These are phyloP conservation scores for Dentipellis sp. DNA, from an alignment of 768 basidiomycete species.

Conservation along the genomic window DNA sequence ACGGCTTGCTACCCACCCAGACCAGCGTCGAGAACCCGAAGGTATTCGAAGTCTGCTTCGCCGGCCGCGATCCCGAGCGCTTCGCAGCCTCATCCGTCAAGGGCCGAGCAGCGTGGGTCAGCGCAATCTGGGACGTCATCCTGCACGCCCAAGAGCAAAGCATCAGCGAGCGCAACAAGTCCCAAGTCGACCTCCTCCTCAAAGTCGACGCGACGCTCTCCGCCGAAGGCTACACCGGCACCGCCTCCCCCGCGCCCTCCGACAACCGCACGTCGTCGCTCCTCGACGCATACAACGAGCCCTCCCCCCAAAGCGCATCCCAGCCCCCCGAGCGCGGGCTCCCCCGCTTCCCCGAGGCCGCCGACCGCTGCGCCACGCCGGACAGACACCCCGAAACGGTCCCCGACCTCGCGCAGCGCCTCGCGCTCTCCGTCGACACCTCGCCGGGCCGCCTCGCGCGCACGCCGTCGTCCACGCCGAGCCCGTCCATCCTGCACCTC, in stretches of 20 bases:
- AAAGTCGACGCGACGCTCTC: not conserved
- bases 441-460: slow-evolving; percentile 5
- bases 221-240: not conserved
- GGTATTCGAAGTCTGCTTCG: slow-evolving; percentile 59
- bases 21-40: slow-evolving; percentile 34
- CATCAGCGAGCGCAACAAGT: slow-evolving; percentile 9
- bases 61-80: slow-evolving; percentile 40
- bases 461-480: slow-evolving; percentile 21
- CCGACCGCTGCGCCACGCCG: not conserved
- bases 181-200: not conserved
- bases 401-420: not conserved
- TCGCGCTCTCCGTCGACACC: slow-evolving; percentile 12
- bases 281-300: not conserved
- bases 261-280: not conserved
- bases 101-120: slow-evolving; percentile 67
- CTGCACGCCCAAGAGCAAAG: slow-evolving; percentile 29
- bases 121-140: slow-evolving; percentile 63
- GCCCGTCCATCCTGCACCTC: slow-evolving; percentile 56
- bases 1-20: slow-evolving; percentile 28
- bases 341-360: not conserved
- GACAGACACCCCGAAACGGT: not conserved
- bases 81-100: slow-evolving; percentile 54
- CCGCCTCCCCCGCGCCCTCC: not conserved
- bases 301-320: not conserved
- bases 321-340: not conserved